Evolutionary conservation across 176 grass and related monocot species (phyloP).

Genomic region (Areca catechu): DNA sequence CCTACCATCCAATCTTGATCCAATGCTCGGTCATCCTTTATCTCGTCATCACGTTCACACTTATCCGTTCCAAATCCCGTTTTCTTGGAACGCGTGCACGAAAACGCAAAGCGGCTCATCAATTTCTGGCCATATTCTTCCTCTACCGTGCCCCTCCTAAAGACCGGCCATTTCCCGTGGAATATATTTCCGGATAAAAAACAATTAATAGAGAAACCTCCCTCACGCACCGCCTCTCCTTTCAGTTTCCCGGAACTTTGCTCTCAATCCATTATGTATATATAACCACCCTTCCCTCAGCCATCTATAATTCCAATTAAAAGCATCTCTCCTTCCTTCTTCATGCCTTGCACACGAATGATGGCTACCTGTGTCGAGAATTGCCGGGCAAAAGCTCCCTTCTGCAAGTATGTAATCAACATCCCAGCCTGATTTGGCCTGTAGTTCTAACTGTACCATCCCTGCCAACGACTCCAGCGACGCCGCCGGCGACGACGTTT

Average conservation of each 20-base stretch:
- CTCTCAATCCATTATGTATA: no score
- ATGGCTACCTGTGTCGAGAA: conserved; percentile 85
- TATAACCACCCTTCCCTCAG: no score
- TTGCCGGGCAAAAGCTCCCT: conserved; percentile 8
- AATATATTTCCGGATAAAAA: conserved; percentile 1
- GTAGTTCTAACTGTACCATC: not conserved
- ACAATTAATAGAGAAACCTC: not conserved
- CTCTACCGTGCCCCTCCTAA: not conserved
- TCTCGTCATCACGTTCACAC: no score
- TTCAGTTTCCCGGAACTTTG: no score
- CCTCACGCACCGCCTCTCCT: not conserved
- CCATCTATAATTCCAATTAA: no score
- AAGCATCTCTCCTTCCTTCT: no score
- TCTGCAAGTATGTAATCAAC: conserved; percentile 9
- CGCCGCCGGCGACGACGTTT: conserved; percentile 31
- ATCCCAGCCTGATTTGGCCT: conserved; percentile 9
- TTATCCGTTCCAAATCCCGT: no score
- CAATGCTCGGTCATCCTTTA: no score
- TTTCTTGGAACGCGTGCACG: no score
- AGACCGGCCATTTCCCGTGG: not conserved
- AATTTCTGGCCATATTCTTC: not conserved
- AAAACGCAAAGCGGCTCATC: not conserved
- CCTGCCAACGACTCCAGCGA: not conserved
- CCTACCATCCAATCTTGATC: no score
- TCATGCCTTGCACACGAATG: not conserved